phyloP scores from a whole-genome alignment of 2,329 filamentous ascomycete genomes.

The Pseudogymnoascus sp. region DNA sequence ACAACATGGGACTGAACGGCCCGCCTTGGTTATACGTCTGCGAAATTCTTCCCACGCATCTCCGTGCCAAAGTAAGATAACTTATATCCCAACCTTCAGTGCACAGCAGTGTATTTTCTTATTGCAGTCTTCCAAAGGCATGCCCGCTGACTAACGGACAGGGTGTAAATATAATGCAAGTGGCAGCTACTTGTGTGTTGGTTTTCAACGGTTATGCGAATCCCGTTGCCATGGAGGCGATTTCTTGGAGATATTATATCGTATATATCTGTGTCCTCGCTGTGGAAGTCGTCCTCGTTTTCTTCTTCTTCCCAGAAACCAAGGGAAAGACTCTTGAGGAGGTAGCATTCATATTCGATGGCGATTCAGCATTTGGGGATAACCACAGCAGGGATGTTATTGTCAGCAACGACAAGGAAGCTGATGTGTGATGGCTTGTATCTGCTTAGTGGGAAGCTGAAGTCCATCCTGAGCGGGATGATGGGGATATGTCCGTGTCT shows the following conservation, averaged over 20 bases:
- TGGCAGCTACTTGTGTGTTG: conserved; percentile 26
- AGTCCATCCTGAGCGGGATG: neutral
- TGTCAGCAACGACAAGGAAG: neutral
- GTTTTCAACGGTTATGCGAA: conserved; percentile 37
- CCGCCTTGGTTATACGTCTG: neutral
- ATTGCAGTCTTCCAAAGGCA: too few relatives aligned
- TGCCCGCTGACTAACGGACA: neutral
- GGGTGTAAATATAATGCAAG: neutral
- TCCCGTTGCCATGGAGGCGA: conserved; percentile 30
- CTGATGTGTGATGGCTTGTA: neutral
- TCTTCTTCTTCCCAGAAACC: conserved; percentile 17
- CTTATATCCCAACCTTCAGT: too few relatives aligned
- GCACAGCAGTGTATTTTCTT: too few relatives aligned
- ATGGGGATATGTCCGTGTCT: neutral
- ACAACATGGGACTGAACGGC: neutral
- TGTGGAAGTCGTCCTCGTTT: conserved; percentile 12
- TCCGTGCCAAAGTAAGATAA: neutral
- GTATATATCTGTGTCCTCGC: conserved; percentile 16
- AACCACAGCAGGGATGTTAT: neutral
- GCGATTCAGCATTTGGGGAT: conserved; percentile 12
- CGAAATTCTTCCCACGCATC: neutral
- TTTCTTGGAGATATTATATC: conserved; percentile 29
- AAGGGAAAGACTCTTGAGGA: conserved; percentile 16
- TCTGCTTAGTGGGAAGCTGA: neutral
- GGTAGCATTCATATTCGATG: conserved; percentile 18